Percentiles rank a stretch among this genome's conserved stretches.
These are phyloP conservation scores for Tolypocladium pustulatum DNA, from an alignment of 2,329 filamentous ascomycete genomes.

Conservation along the genomic window DNA sequence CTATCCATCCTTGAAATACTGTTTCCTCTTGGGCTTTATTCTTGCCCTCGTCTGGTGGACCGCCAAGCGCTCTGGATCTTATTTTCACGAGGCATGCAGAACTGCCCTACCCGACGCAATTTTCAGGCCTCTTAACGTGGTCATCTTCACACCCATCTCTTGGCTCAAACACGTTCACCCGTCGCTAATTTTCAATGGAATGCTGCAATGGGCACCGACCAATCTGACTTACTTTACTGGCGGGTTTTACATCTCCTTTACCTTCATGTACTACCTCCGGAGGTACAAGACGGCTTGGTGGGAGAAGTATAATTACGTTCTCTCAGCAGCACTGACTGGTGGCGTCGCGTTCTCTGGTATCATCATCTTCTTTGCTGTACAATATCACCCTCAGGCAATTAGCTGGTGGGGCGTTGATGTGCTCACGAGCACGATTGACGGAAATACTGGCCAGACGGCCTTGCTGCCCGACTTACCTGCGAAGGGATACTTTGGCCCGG, in stretches of 20 bases:
- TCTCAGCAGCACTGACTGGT: constrained; percentile 27
- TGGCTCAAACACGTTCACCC: constrained; percentile 28
- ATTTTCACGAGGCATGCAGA: constrained; percentile 1
- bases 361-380: constrained; percentile 30
- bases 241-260: constrained; percentile 26
- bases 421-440: constrained; percentile 7
- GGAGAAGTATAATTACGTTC: constrained; percentile 35
- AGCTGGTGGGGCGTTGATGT: constrained; percentile 31
- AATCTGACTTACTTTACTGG: constrained; percentile 32
- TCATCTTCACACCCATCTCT: constrained; percentile 8
- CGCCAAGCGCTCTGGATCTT: constrained; percentile 53
- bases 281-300: constrained; percentile 28
- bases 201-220: constrained; percentile 31
- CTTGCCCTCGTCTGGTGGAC: constrained; percentile 34
- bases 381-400: constrained; percentile 23
- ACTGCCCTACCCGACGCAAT: constrained; percentile 3
- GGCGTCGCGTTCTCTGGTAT: constrained; percentile 30
- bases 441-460: constrained; percentile 3
- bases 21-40: constrained; percentile 27
- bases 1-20: constrained; percentile 32
- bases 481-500: constrained; percentile 6
- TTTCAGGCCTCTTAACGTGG: constrained; percentile 5
- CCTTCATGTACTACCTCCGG: constrained; percentile 33
- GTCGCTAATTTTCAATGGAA: constrained; percentile 27
- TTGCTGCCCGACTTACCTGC: constrained; percentile 2